Evolutionary conservation across 2,329 filamentous ascomycete species (phyloP).

Genomic region (Phaeomoniella chlamydospora): DNA sequence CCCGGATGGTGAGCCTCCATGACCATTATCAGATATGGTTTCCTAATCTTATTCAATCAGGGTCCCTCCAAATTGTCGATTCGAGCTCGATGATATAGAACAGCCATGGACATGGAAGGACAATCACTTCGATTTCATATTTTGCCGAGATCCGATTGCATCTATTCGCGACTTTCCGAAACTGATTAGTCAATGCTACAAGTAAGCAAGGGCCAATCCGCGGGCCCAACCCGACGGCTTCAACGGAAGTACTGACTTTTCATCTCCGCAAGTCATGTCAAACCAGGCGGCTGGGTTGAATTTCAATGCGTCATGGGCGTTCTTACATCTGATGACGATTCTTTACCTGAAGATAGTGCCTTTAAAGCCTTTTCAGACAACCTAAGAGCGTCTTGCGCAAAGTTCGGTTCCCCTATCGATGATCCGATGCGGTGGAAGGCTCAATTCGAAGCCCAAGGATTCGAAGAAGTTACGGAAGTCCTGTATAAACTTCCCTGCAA

Average conservation of each 20-base stretch:
- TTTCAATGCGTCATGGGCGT: conserved; percentile 10
- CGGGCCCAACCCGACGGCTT: too few species aligned
- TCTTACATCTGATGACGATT: conserved; percentile 14
- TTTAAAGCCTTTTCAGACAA: conserved; percentile 4
- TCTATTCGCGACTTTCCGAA: conserved; percentile 12
- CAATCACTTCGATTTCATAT: conserved; percentile 16
- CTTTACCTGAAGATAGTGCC: conserved; percentile 7
- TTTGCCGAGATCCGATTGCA: conserved; percentile 11
- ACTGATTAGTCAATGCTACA: conserved; percentile 9
- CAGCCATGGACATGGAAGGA: conserved; percentile 11
- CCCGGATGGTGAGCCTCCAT: conserved; percentile 1
- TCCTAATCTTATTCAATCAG: conserved; percentile 3
- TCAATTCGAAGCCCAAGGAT: conserved; percentile 4
- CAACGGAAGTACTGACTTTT: too few species aligned
- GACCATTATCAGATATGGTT: neutral
- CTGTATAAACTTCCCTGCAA: conserved; percentile 5
- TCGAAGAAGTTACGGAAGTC: conserved; percentile 3
- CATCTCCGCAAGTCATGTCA: conserved; percentile 14
- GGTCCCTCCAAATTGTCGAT: conserved; percentile 16
- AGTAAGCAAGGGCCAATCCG: conserved; percentile 5
- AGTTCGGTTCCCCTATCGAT: conserved; percentile 3
- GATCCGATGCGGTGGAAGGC: conserved; percentile 4
- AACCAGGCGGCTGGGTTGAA: conserved; percentile 17
- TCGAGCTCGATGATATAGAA: conserved; percentile 16
- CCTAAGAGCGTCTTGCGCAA: conserved; percentile 1